These are phyloP conservation scores for Cytospora mali DNA, from an alignment of 2,329 filamentous ascomycete genomes.

Conservation along the genomic window DNA sequence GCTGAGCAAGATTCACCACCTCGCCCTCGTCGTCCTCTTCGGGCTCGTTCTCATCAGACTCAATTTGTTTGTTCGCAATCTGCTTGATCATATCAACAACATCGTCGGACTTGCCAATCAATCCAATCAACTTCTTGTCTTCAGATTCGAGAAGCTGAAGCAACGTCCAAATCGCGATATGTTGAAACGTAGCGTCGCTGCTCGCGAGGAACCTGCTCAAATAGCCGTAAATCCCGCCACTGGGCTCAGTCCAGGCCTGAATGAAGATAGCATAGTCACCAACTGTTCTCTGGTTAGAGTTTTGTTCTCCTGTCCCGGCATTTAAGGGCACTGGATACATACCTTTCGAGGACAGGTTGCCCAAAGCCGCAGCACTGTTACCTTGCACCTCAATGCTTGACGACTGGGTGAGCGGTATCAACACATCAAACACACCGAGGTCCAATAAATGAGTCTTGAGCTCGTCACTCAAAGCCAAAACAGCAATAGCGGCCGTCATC, in stretches of 20 bases:
- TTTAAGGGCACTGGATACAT: slow-evolving; percentile 35
- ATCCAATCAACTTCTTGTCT: slow-evolving; percentile 82
- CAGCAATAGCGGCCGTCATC: slow-evolving; percentile 99
- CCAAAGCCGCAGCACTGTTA: slow-evolving; percentile 93
- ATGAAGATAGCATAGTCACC: slow-evolving; percentile 97
- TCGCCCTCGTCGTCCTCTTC: slow-evolving; percentile 91
- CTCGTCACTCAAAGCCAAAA: slow-evolving; percentile 92
- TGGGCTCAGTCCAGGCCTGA: slow-evolving; percentile 88
- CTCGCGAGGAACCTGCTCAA: slow-evolving; percentile 89
- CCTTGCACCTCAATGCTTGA: slow-evolving; percentile 97
- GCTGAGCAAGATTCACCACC: slow-evolving; percentile 85
- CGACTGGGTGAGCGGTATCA: slow-evolving; percentile 93
- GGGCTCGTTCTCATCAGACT: slow-evolving; percentile 84
- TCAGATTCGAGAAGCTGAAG: slow-evolving; percentile 95
- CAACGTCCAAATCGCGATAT: slow-evolving; percentile 98
- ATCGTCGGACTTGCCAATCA: slow-evolving; percentile 87
- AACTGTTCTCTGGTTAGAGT: slow-evolving; percentile 55
- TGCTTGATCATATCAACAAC: slow-evolving; percentile 89
- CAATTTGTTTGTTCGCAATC: slow-evolving; percentile 87
- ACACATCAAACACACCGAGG: slow-evolving; percentile 91
- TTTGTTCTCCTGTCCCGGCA: slow-evolving; percentile 15
- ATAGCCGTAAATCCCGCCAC: slow-evolving; percentile 94
- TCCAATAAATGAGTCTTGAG: slow-evolving; percentile 89
- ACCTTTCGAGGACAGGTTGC: slow-evolving; percentile 98
- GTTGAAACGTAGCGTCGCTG: slow-evolving; percentile 95